Evolutionary conservation across 106 monocot genomes (phyloP).

Genomic region (Ottelia alismoides): DNA sequence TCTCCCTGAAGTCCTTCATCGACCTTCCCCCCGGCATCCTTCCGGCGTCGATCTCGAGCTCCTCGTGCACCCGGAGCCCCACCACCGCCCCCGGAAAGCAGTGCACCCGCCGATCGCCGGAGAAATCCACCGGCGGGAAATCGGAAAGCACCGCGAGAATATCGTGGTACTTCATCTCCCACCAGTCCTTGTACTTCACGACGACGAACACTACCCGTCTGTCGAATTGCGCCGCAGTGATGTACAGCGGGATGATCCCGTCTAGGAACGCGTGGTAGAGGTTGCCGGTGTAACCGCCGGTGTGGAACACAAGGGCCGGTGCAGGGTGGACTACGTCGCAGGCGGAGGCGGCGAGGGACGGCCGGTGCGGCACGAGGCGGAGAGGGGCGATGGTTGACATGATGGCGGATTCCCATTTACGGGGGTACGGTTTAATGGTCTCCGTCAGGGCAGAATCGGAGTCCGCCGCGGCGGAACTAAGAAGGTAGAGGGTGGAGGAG

Average conservation of each 20-base stretch:
- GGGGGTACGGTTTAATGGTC: constrained; percentile 41
- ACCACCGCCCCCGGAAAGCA: no score
- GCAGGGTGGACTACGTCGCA: constrained; percentile 59
- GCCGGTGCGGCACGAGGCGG: constrained; percentile 6
- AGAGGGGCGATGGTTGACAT: constrained; percentile 36
- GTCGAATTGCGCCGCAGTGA: constrained; percentile 48
- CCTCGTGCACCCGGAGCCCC: no score
- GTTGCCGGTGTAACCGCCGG: constrained; percentile 95
- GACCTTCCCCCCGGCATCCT: no score
- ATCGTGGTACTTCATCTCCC: constrained; percentile 61
- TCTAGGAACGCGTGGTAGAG: constrained; percentile 95
- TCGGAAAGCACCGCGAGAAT: constrained; percentile 56
- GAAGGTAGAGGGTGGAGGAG: constrained; percentile 10
- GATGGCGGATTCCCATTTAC: constrained; percentile 44
- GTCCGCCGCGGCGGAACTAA: neutral
- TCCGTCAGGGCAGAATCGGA: neutral
- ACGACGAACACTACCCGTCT: constrained; percentile 45
- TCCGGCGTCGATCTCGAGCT: no score
- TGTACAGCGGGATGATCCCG: constrained; percentile 73
- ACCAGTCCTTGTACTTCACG: constrained; percentile 64
- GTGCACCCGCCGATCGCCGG: no score
- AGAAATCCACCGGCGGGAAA: constrained; percentile 51
- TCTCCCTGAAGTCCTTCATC: no score
- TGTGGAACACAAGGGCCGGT: constrained; percentile 72
- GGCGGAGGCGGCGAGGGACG: neutral